phyloP scores from a whole-genome alignment of 345 rosid species.

The Salix viminalis region DNA sequence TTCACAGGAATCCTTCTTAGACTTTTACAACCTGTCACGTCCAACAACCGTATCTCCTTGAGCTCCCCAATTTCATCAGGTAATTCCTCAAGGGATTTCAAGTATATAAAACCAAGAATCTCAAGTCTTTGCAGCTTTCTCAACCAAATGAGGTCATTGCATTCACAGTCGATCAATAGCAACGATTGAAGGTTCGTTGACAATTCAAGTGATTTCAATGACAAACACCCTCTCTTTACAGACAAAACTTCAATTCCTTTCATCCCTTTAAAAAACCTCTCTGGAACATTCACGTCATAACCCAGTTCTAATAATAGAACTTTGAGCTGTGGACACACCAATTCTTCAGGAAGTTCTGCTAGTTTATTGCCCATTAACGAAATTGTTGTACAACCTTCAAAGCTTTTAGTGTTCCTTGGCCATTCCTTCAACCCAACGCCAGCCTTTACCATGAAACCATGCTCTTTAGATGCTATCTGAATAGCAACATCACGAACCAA shows the following conservation, averaged over 20 bases:
- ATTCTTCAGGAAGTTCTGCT: neutral
- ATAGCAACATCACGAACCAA: slow-evolving; percentile 15
- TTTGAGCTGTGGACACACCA: neutral
- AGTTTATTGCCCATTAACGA: slow-evolving; percentile 2
- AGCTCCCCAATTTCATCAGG: neutral
- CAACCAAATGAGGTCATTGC: neutral
- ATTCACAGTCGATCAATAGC: too few species aligned
- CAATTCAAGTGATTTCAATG: neutral
- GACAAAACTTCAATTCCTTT: neutral
- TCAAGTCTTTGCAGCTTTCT: neutral
- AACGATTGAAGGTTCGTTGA: too few species aligned
- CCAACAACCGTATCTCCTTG: neutral
- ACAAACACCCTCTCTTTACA: too few species aligned
- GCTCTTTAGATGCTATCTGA: neutral
- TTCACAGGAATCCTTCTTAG: too few species aligned
- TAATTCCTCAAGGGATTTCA: neutral
- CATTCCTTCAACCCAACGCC: neutral
- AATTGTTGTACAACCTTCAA: neutral
- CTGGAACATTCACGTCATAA: neutral
- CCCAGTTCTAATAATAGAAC: neutral
- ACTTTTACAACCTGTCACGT: fast-evolving
- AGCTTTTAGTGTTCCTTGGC: neutral
- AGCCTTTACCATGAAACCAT: neutral
- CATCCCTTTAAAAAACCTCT: neutral
- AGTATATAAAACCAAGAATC: neutral